phyloP scores from a whole-genome alignment of 306 rosid genomes.

The Delonix regia region DNA sequence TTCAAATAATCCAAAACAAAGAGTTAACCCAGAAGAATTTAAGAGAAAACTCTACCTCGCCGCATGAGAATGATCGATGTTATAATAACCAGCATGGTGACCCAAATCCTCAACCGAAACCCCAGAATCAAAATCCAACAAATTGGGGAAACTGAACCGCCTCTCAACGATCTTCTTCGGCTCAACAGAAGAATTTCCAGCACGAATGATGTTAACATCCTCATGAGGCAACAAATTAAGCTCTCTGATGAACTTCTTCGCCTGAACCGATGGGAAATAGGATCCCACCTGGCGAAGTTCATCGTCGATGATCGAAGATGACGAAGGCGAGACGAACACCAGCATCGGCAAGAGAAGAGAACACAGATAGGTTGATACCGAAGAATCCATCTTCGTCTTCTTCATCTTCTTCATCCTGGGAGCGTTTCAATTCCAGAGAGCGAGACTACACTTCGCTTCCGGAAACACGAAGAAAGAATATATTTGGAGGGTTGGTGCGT shows the following conservation, averaged over 20 bases:
- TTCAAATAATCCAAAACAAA: not conserved
- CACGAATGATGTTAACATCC: conserved; percentile 62
- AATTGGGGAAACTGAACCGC: conserved; percentile 58
- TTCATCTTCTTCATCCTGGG: not conserved
- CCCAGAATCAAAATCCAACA: conserved; percentile 50
- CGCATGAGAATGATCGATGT: conserved; percentile 70
- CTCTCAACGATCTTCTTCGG: conserved; percentile 65
- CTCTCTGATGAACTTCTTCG: conserved; percentile 58
- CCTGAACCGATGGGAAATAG: conserved; percentile 52
- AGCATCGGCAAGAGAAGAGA: conserved; percentile 29
- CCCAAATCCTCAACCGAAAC: conserved; percentile 70
- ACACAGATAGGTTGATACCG: conserved; percentile 13
- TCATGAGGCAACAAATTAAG: conserved; percentile 73
- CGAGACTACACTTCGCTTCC: too few relatives aligned
- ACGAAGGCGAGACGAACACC: conserved; percentile 26
- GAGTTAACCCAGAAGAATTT: not conserved
- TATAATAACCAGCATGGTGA: conserved; percentile 85
- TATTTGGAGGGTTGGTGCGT: too few relatives aligned
- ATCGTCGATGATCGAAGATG: conserved; percentile 36
- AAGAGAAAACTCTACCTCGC: conserved; percentile 52
- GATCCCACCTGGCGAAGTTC: conserved; percentile 40
- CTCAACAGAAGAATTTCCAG: conserved; percentile 33
- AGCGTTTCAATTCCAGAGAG: not conserved
- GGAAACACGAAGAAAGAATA: too few relatives aligned
- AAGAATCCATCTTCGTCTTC: conserved; percentile 38